A percentile compares a stretch with the other conserved stretches of the same genome.
Evolutionary conservation across 2,329 filamentous ascomycete species (phyloP).

Genomic region (Pseudogymnoascus sp.): DNA sequence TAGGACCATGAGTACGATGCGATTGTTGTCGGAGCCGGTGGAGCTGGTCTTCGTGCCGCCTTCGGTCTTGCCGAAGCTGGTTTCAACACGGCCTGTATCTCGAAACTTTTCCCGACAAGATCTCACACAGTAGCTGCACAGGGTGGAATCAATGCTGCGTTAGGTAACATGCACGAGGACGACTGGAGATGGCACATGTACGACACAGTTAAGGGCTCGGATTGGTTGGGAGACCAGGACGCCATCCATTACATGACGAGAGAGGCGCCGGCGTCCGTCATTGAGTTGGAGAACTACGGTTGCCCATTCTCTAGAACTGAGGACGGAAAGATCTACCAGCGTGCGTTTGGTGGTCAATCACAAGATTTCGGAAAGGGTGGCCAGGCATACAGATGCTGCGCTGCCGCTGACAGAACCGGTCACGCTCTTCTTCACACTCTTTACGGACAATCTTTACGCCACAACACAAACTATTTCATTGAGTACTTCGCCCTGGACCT

Average conservation of each 20-base stretch:
- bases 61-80: conserved; percentile 82
- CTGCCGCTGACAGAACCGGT: conserved; percentile 90
- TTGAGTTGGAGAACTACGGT: conserved; percentile 94
- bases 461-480: conserved; percentile 99
- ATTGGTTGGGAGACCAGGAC: conserved; percentile 96
- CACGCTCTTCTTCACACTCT: conserved; percentile 97
- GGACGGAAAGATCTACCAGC: conserved; percentile 96
- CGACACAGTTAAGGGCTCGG: conserved; percentile 94
- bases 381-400: conserved; percentile 94
- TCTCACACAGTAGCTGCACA: conserved; percentile 75
- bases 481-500: conserved; percentile 96
- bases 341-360: conserved; percentile 95
- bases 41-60: conserved; percentile 70
- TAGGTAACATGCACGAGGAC: conserved; percentile 95
- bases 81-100: conserved; percentile 83
- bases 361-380: conserved; percentile 93
- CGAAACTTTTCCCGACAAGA: conserved; percentile 78
- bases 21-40: conserved; percentile 80
- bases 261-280: conserved; percentile 82
- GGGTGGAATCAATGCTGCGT: conserved; percentile 79
- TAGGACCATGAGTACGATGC: conserved; percentile 98
- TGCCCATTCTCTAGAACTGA: conserved; percentile 95
- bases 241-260: conserved; percentile 98
- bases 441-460: conserved; percentile 90
- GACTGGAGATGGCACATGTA: conserved; percentile 99